Evolutionary conservation across 2,329 filamentous ascomycete genomes (phyloP), one percentile per base, ranked within the genome.

Genomic region (Onygenales sp.): DNA sequence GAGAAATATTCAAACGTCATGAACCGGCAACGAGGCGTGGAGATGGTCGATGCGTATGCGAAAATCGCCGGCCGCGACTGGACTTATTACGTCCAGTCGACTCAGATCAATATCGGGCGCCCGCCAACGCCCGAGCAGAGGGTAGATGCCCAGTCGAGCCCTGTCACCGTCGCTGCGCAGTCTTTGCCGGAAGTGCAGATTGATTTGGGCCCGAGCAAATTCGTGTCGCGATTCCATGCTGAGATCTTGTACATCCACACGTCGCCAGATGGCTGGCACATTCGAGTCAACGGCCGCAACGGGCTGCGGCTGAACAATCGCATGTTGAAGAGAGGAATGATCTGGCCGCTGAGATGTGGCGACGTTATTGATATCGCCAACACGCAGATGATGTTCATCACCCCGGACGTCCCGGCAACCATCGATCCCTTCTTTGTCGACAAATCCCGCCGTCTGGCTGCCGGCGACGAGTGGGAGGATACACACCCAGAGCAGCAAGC

Each of bases 351-450:
- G 31, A 82, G 83, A 43, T 95, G 91, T 63, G 93, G 93, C 54
- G 85, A 92, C 66, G 89, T 97, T 43, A 85, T 98, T 54, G 90
- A 95, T 65, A 88, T 97, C 64, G 87, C 86, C 62, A 88, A 88
- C 51, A 87, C 93, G 1, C 92, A 98, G 74, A 98, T 98, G 93
- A 92, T 97, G 78, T 98, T 98, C 70, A 89, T 96, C 47, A 81
- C 95, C n/a, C 92, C 93, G 0, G 83, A 82, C 27, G 85, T 87
- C 53, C 80, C 82, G 27, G 77, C 90, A 31, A 77, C 80, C 46
- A 84, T 94, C 56, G 81, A 87, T 64, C 78, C 78, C 21, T 80
- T 74, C 62, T 90, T 86, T 64, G 78, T 87, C 13, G 80, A 87
- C 60, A 83, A 87, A 45, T 84, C 86, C n/a, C 71, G 74, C 60